Evolutionary conservation across 306 rosid species (phyloP).

Genomic region (Lathyrus oleraceus): DNA sequence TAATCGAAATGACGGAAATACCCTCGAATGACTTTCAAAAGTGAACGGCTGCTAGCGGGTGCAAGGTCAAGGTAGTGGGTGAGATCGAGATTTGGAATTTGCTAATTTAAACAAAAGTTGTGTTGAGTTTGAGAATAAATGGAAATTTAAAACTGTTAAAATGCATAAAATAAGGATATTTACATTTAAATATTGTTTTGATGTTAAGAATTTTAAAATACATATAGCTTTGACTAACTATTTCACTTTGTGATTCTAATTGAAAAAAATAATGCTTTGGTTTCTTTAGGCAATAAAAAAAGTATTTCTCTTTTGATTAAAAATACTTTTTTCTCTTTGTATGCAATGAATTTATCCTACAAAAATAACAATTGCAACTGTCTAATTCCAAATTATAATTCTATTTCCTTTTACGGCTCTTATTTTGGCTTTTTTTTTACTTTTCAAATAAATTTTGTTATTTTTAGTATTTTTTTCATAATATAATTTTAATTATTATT

Average conservation of each 20-base stretch:
- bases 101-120: neutral
- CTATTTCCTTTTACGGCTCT: too few relatives aligned
- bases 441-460: too few relatives aligned
- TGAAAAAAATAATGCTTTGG: neutral
- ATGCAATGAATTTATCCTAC: neutral
- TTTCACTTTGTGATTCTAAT: neutral
- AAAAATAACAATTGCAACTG: too few relatives aligned
- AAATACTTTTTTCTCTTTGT: neutral
- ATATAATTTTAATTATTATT: too few relatives aligned
- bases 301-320: neutral
- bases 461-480: too few relatives aligned
- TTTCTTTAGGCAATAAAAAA: neutral
- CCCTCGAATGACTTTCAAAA: slow-evolving; percentile 34
- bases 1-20: slow-evolving; percentile 15
- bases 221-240: slow-evolving; percentile 4
- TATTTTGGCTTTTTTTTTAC: too few relatives aligned
- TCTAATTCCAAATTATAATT: too few relatives aligned
- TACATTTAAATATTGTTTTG: neutral
- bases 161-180: neutral
- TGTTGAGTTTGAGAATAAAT: neutral
- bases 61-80: slow-evolving; percentile 18
- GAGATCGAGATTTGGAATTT: slow-evolving; percentile 15
- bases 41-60: slow-evolving; percentile 35
- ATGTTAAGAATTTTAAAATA: neutral
- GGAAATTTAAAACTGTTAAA: neutral